These are phyloP conservation scores for Raphidocelis subcapitata DNA, from an alignment of 139 green algal species.

Conservation along the genomic window DNA sequence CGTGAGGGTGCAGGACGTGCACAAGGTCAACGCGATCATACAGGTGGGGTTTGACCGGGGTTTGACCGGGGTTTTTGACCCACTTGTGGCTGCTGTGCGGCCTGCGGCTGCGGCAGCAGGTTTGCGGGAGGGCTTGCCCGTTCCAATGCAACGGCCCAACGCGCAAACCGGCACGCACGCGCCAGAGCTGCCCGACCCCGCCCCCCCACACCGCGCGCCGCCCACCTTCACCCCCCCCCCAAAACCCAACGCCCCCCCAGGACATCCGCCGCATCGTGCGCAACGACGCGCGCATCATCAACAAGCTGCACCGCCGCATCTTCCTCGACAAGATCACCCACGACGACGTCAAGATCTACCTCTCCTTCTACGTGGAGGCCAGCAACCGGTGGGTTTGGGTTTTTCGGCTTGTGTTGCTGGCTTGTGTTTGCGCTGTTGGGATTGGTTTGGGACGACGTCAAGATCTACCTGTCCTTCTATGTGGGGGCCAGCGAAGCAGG, in stretches of 20 bases:
- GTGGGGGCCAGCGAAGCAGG: too few relatives aligned
- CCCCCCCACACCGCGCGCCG: background rate
- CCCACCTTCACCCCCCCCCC: background rate
- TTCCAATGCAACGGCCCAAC: too few relatives aligned
- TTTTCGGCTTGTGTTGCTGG: conserved; percentile 46
- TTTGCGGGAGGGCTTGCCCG: too few relatives aligned
- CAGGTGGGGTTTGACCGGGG: conserved; percentile 5
- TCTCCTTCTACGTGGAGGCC: conserved; percentile 77
- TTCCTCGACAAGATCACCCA: conserved; percentile 84
- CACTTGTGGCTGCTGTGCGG: too few relatives aligned
- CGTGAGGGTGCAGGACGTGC: conserved; percentile 60
- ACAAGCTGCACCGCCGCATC: conserved; percentile 86
- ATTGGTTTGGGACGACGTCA: background rate
- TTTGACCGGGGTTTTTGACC: too few relatives aligned
- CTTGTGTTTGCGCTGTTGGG: conserved; percentile 23
- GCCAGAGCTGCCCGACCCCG: too few relatives aligned
- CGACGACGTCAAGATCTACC: conserved; percentile 72
- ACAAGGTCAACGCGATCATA: conserved; percentile 61
- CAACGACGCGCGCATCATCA: conserved; percentile 84
- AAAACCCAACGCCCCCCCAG: conserved; percentile 9
- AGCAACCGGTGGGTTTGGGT: conserved; percentile 72
- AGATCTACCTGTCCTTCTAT: conserved; percentile 26
- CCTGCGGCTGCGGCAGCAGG: too few relatives aligned
- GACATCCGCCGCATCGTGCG: conserved; percentile 75
- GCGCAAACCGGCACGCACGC: too few relatives aligned